phyloP scores from a whole-genome alignment of 352 stramenopile species.

The Phytophthora pluvialis region DNA sequence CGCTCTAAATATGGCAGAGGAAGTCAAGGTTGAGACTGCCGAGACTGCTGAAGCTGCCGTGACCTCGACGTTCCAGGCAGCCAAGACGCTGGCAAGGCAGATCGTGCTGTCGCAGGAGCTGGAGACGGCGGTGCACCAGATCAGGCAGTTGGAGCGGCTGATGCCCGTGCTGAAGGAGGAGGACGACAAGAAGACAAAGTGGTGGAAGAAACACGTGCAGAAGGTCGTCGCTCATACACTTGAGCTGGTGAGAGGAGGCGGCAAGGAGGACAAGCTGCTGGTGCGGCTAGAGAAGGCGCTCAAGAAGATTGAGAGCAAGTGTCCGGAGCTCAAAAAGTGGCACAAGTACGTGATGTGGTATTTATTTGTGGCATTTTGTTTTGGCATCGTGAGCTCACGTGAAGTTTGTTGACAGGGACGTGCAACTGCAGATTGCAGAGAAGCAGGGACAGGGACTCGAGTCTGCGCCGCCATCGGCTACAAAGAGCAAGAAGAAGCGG shows the following conservation, averaged over 20 bases:
- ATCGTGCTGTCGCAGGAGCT: constrained; percentile 21
- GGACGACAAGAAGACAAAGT: constrained; percentile 29
- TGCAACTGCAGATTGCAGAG: constrained; percentile 16
- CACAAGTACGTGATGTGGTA: constrained; percentile 17
- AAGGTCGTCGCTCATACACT: constrained; percentile 25
- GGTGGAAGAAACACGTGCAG: constrained; percentile 37
- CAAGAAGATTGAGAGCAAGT: constrained; percentile 32
- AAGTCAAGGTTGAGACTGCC: constrained; percentile 7
- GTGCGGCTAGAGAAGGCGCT: constrained; percentile 10
- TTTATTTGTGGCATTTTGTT: constrained; percentile 1
- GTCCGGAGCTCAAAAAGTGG: constrained; percentile 28
- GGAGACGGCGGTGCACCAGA: constrained; percentile 5
- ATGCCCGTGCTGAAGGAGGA: constrained; percentile 21
- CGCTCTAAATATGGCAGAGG: constrained; percentile 1
- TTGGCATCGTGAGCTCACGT: too few species aligned
- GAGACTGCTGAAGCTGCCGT: not conserved
- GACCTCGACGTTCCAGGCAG: not conserved
- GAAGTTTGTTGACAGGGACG: constrained; percentile 19
- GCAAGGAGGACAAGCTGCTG: not conserved
- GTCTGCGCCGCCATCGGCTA: not conserved
- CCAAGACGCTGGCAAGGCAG: constrained; percentile 26
- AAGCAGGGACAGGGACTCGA: not conserved
- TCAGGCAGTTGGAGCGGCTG: constrained; percentile 20
- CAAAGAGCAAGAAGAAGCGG: constrained; percentile 43
- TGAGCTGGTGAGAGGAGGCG: constrained; percentile 7